Conservation (phyloP, 2,329 filamentous ascomycete genomes). For the Nothophoma quercina region DNA sequence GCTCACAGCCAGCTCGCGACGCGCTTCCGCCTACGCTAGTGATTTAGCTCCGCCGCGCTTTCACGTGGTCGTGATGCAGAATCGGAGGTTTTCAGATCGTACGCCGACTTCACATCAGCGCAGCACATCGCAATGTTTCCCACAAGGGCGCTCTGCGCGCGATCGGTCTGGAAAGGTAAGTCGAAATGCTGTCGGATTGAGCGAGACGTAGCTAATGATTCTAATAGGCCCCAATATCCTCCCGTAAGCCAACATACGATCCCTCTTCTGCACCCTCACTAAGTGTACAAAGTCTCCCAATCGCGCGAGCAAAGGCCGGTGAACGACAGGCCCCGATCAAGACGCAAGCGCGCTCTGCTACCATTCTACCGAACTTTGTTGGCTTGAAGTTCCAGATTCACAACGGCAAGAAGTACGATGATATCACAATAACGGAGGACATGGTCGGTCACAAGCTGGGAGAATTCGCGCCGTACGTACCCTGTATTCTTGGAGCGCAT, state of each 20-base stretch:
- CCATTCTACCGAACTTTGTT: conserved; percentile 91
- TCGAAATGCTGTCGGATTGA: neutral
- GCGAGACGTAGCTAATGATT: neutral
- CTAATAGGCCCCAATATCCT: conserved; percentile 71
- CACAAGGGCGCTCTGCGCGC: conserved; percentile 68
- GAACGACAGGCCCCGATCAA: conserved; percentile 75
- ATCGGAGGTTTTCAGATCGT: conserved; percentile 25
- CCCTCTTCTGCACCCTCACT: conserved; percentile 17
- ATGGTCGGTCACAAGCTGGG: conserved; percentile 97
- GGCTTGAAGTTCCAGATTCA: conserved; percentile 89
- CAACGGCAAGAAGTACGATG: conserved; percentile 87
- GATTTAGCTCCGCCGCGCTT: conserved; percentile 29
- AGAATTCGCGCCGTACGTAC: conserved; percentile 86
- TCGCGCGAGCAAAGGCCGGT: conserved; percentile 66
- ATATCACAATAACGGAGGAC: conserved; percentile 86
- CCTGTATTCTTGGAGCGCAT: too few species aligned
- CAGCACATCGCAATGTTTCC: conserved; percentile 66
- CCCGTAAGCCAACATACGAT: conserved; percentile 61
- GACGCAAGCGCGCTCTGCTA: conserved; percentile 86
- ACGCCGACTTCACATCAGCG: conserved; percentile 39
- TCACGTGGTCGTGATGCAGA: conserved; percentile 38
- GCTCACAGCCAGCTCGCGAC: conserved; percentile 26
- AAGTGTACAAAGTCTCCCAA: conserved; percentile 63
- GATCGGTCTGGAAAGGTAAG: conserved; percentile 89
- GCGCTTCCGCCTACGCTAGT: conserved; percentile 42